Percentiles rank a stretch among this genome's conserved stretches.
phyloP scores from a whole-genome alignment of 441 rosid species.

The Pelargonium cotyledonis region DNA sequence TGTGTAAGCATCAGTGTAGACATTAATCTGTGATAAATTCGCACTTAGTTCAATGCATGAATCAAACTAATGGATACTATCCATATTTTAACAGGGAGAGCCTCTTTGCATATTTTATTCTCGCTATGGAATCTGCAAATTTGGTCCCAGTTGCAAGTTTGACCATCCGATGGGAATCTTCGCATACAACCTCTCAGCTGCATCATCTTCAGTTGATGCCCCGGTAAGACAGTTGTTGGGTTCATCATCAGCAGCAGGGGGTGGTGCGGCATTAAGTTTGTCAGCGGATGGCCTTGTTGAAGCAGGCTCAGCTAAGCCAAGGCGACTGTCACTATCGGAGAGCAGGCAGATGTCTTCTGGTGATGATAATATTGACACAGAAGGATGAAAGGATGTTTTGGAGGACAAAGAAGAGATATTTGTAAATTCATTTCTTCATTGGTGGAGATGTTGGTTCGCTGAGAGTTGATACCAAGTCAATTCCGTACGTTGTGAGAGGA shows the following conservation, averaged over 20 bases:
- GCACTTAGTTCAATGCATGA: not conserved
- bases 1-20: too few species aligned
- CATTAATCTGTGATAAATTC: too few species aligned
- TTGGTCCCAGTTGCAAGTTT: conserved; percentile 99
- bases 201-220: conserved; percentile 55
- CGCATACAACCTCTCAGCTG: conserved; percentile 45
- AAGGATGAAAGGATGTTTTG: not conserved
- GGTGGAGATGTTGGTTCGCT: conserved; percentile 38
- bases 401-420: conserved; percentile 31
- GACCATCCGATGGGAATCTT: conserved; percentile 93
- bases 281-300: conserved; percentile 70
- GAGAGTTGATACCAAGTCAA: conserved; percentile 41
- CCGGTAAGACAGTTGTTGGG: conserved; percentile 45
- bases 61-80: conserved; percentile 22
- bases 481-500: conserved; percentile 30
- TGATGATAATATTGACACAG: conserved; percentile 34
- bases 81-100: conserved; percentile 60
- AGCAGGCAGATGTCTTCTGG: conserved; percentile 71
- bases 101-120: conserved; percentile 88
- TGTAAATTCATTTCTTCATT: conserved; percentile 57
- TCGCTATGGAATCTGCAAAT: conserved; percentile 96
- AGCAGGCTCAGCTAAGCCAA: conserved; percentile 49
- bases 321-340: conserved; percentile 67
- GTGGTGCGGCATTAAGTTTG: conserved; percentile 32
- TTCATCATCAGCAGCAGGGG: conserved; percentile 42